Percentiles rank a stretch among this genome's conserved stretches.
Evolutionary conservation across 202 grass and related monocot species (phyloP).

Genomic region (Carex sylvatica): DNA sequence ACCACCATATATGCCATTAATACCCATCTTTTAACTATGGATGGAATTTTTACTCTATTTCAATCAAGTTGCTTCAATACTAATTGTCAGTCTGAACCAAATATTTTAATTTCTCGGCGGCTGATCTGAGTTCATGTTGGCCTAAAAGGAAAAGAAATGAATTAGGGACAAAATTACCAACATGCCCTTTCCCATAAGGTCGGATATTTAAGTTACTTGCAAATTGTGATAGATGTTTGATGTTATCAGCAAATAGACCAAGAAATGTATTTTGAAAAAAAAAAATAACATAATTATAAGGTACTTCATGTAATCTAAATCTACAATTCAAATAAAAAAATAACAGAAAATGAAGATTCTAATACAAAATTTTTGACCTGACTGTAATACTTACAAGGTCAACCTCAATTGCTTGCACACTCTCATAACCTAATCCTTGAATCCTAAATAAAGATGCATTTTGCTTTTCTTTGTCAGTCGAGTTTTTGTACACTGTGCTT

Average conservation of each 20-base stretch:
- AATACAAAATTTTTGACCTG: not conserved
- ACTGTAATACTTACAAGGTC: constrained; percentile 53
- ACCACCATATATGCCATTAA: not conserved
- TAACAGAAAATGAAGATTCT: not conserved
- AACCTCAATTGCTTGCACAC: constrained; percentile 72
- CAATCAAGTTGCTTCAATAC: not conserved
- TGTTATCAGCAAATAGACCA: not conserved
- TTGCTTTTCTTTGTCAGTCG: constrained; percentile 39
- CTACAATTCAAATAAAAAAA: not conserved
- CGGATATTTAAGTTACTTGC: not conserved
- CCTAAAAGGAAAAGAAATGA: not conserved
- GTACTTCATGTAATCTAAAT: not conserved
- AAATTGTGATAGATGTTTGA: not conserved
- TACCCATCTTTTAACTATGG: not conserved
- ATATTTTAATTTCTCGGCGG: not conserved
- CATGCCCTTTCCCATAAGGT: not conserved
- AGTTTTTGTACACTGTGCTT: constrained; percentile 55
- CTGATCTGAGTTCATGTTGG: not conserved
- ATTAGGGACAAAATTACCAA: not conserved
- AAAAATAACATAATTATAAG: not conserved
- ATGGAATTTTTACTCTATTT: not conserved
- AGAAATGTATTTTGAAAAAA: not conserved
- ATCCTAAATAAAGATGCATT: constrained; percentile 63
- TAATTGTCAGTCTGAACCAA: not conserved
- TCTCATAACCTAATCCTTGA: constrained; percentile 70